A percentile compares a stretch with the other conserved stretches of the same genome.
Conservation (phyloP, 345 rosid genomes). For the Eucalyptus erythrocorys region DNA sequence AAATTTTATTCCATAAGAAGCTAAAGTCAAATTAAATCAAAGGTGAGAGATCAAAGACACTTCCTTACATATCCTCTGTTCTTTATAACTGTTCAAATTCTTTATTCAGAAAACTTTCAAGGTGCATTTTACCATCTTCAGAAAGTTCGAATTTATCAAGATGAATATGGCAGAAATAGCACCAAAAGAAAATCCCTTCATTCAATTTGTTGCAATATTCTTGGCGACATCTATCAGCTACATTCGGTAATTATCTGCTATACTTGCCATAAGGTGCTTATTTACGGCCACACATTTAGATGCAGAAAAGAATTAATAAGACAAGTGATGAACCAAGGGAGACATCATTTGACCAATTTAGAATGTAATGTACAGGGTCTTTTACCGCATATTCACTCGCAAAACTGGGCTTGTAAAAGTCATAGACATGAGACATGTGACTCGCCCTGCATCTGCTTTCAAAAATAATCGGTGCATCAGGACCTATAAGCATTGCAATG, state of each 20-base stretch:
- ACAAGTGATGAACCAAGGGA: not conserved
- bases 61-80: not conserved
- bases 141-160: not conserved
- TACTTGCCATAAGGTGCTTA: not conserved
- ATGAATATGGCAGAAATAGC: not conserved
- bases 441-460: constrained; percentile 93
- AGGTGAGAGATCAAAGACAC: not conserved
- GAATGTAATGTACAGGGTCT: not conserved
- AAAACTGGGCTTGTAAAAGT: constrained; percentile 98
- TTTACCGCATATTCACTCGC: constrained; percentile 98
- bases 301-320: not conserved
- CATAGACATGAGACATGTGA: constrained; percentile 93
- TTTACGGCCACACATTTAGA: not conserved
- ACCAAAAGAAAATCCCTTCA: not conserved
- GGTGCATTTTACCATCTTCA: not conserved
- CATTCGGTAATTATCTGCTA: not conserved
- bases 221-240: not conserved
- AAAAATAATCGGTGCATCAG: constrained; percentile 82
- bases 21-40: not conserved
- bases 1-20: not conserved
- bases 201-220: not conserved
- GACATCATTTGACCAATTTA: not conserved
- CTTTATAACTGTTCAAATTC: not conserved
- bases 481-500: constrained; percentile 84
- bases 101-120: not conserved